phyloP scores from a whole-genome alignment of 768 basidiomycete species.

The Russula vinacea region DNA sequence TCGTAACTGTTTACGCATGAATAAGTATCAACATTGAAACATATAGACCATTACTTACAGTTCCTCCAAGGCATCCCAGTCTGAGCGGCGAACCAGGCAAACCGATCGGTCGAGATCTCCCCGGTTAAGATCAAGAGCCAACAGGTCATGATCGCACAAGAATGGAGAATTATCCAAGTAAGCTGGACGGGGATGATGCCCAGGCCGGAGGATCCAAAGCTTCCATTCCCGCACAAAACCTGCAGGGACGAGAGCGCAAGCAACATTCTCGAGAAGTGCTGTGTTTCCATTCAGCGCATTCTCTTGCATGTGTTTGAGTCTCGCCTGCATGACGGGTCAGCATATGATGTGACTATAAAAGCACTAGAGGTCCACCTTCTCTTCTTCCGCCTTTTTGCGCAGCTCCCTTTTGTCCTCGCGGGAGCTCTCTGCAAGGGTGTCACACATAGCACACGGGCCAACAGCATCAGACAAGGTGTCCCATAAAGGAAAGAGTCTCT shows the following conservation, averaged over 20 bases:
- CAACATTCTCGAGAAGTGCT: slow-evolving; percentile 46
- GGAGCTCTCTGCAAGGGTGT: slow-evolving; percentile 50
- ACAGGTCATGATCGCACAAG: slow-evolving; percentile 62
- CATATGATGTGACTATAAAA: not conserved
- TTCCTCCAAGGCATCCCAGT: slow-evolving; percentile 61
- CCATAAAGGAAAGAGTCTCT: slow-evolving; percentile 63
- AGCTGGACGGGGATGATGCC: slow-evolving; percentile 55
- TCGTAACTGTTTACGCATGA: slow-evolving; percentile 19
- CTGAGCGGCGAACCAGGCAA: slow-evolving; percentile 53
- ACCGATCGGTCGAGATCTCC: slow-evolving; percentile 58
- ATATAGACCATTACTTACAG: slow-evolving; percentile 45
- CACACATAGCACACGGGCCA: slow-evolving; percentile 64
- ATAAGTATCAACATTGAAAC: not conserved
- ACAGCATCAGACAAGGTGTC: slow-evolving; percentile 47
- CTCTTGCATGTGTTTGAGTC: slow-evolving; percentile 61
- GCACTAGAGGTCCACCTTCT: slow-evolving; percentile 53
- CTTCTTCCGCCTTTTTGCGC: slow-evolving; percentile 68
- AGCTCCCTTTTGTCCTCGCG: slow-evolving; percentile 60
- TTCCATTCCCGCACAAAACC: slow-evolving; percentile 67
- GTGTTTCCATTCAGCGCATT: slow-evolving; percentile 47
- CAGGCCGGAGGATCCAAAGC: slow-evolving; percentile 61
- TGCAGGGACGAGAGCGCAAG: slow-evolving; percentile 57
- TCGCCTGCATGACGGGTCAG: slow-evolving; percentile 44
- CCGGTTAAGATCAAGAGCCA: slow-evolving; percentile 65
- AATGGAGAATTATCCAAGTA: slow-evolving; percentile 57